These are phyloP conservation scores for Zasmidium angulare DNA, from an alignment of 2,329 filamentous ascomycete species.

Conservation along the genomic window DNA sequence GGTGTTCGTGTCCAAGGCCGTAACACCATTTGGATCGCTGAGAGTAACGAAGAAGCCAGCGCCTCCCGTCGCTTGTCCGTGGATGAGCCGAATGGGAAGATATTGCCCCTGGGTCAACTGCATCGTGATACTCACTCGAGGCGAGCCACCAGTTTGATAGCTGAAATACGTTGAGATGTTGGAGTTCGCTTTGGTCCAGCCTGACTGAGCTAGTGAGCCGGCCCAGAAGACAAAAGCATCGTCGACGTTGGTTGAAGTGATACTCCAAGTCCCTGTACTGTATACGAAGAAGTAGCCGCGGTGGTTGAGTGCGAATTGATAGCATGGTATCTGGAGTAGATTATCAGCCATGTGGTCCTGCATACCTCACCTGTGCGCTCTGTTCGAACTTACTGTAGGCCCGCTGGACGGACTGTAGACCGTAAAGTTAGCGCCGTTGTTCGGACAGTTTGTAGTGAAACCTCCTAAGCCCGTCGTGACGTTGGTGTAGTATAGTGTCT, in stretches of 20 bases:
- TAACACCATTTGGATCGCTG: constrained; percentile 6
- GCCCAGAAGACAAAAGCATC: constrained; percentile 11
- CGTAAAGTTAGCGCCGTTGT: constrained; percentile 1
- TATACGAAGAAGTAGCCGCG: constrained; percentile 16
- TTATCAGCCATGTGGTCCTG: no score
- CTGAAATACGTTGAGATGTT: constrained; percentile 7
- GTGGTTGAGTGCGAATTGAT: constrained; percentile 13
- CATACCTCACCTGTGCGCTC: no score
- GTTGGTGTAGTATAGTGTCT: constrained; percentile 9
- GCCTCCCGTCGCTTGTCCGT: constrained; percentile 10
- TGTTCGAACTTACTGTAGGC: no score
- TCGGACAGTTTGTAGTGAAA: constrained; percentile 2
- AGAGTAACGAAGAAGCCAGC: constrained; percentile 7
- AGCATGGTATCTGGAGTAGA: constrained; percentile 7
- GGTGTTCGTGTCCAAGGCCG: constrained; percentile 8
- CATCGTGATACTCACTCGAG: background rate
- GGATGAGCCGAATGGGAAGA: constrained; percentile 11
- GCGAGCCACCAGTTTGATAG: background rate
- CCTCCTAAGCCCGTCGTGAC: constrained; percentile 5
- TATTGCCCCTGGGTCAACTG: constrained; percentile 1
- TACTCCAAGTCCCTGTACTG: constrained; percentile 6
- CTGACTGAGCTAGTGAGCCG: constrained; percentile 6
- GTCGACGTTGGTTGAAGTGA: constrained; percentile 7
- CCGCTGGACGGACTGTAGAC: constrained; percentile 1
- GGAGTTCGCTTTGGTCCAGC: constrained; percentile 13